Base-by-base conservation (phyloP, 176 grass and related monocot genomes). In the Guadua angustifolia region DNA sequence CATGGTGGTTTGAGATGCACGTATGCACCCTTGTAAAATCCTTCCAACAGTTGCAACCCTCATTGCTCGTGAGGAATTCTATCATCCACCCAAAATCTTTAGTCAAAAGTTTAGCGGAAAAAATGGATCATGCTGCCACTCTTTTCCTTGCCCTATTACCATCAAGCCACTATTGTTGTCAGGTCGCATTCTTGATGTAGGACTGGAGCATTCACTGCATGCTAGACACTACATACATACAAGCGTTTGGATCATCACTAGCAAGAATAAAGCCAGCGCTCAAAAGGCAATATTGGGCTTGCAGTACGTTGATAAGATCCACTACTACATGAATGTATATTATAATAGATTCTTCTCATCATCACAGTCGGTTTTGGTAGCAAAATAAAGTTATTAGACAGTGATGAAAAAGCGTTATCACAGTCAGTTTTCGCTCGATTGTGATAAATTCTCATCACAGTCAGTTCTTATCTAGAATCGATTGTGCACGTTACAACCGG, bases 121-220 rank as follows among this genome's bases (percentile, higher is more conserved):
- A 83, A 86, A 50, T 69, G 88, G 67, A 90, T 90, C 88, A 74
- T 86, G 68, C 22, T 15, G 33, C 65, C 84, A 33, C 73, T 26
- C 60, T 83, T 90, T 83, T 25, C 29, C 25, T 39, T 43, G 84
- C 44, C 35, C 39, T 74, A 15, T 59, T 66, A 39, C 36, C 46
- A 58, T 79, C 74, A 45, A 39, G 13, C 66, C 26, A 33, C 67
- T 86, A 7, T 72, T 82, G 80, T 50, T 51, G 78, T 78, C 57
- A 6, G 40, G 83, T 86, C 72, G 39, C 78, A 71, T 79, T 84
- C 81, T 58, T 16, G 81, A 79, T 36, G 38, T 6, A 21, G 47
- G 83, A 74, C 68, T 19, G 29, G 24, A 49, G 47, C 56, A 47
- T 82, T 62, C 45, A 21, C 52, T 14, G 5, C 38, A 4, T 42